Evolutionary conservation across 768 basidiomycete genomes (phyloP).

Genomic region (Boletus rufocinnamomeus): DNA sequence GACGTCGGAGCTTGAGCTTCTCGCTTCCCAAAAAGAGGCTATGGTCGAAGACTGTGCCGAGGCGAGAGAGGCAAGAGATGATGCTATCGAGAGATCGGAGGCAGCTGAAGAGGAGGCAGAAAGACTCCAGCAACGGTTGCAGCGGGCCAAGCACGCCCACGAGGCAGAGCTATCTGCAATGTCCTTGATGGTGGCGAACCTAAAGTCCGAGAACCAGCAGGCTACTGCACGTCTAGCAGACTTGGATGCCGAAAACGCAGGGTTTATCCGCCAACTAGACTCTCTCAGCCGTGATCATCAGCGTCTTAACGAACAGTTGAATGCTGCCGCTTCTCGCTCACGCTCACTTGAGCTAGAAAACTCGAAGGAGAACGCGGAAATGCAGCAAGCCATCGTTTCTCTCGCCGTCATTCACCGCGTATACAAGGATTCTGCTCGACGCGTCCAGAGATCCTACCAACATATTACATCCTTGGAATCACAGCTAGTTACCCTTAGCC

Average conservation of each 20-base stretch:
- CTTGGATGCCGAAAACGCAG: slow-evolving; percentile 20
- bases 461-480: slow-evolving; percentile 19
- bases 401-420: slow-evolving; percentile 25
- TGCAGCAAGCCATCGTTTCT: slow-evolving; percentile 24
- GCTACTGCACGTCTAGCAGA: slow-evolving; percentile 18
- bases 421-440: slow-evolving; percentile 19
- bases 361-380: slow-evolving; percentile 7
- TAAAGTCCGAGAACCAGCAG: slow-evolving; percentile 36
- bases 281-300: slow-evolving; percentile 12
- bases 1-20: slow-evolving; percentile 66
- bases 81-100: slow-evolving; percentile 57
- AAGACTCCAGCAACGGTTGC: slow-evolving; percentile 35
- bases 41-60: slow-evolving; percentile 87
- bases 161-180: slow-evolving; percentile 40
- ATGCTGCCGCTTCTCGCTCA: slow-evolving; percentile 7
- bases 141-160: slow-evolving; percentile 25
- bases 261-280: slow-evolving; percentile 17
- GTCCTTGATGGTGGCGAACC: slow-evolving; percentile 41
- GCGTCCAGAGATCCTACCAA: slow-evolving; percentile 12
- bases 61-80: slow-evolving; percentile 72
- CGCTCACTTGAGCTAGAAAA: slow-evolving; percentile 14
- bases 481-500: slow-evolving; percentile 14
- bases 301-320: slow-evolving; percentile 13
- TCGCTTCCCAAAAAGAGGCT: slow-evolving; percentile 66
- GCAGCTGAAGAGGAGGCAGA: slow-evolving; percentile 65